Percentiles rank a stretch among this genome's conserved stretches.
Conservation (phyloP, 108 stramenopile species). For the Cyclostephanos invisitatus region DNA sequence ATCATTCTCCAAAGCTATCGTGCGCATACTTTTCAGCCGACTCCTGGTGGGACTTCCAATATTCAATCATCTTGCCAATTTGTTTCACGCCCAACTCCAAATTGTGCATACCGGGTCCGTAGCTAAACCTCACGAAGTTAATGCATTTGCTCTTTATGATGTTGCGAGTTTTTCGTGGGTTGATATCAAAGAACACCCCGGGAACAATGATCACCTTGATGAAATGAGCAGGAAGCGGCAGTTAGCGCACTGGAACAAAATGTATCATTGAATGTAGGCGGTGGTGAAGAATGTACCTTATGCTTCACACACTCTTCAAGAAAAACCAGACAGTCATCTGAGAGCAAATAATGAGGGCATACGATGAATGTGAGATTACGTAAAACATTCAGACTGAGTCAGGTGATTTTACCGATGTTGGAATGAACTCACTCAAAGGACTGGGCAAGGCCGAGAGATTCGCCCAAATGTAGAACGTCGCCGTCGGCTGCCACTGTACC, state of each 20-base stretch:
- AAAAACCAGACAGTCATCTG: conserved; percentile 45
- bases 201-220: conserved; percentile 49
- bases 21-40: conserved; percentile 10
- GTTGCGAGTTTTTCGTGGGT: conserved; percentile 39
- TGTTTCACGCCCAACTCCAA: conserved; percentile 30
- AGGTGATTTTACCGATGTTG: neutral
- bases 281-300: conserved; percentile 6
- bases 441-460: conserved; percentile 31
- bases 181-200: conserved; percentile 53
- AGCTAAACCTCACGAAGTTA: conserved; percentile 43
- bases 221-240: neutral
- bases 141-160: conserved; percentile 36
- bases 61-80: conserved; percentile 39
- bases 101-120: conserved; percentile 42
- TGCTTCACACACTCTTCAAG: conserved; percentile 51
- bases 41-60: conserved; percentile 14
- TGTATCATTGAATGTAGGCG: neutral
- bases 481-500: conserved; percentile 42
- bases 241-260: neutral
- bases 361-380: neutral
- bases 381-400: neutral
- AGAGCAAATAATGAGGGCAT: neutral
- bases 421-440: conserved; percentile 25
- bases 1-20: conserved; percentile 1
- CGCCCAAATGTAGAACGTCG: conserved; percentile 57